Percentiles rank a stretch among this genome's conserved stretches.
phyloP scores from a whole-genome alignment of 2,329 filamentous ascomycete genomes.

The Pseudogymnoascus sp. region DNA sequence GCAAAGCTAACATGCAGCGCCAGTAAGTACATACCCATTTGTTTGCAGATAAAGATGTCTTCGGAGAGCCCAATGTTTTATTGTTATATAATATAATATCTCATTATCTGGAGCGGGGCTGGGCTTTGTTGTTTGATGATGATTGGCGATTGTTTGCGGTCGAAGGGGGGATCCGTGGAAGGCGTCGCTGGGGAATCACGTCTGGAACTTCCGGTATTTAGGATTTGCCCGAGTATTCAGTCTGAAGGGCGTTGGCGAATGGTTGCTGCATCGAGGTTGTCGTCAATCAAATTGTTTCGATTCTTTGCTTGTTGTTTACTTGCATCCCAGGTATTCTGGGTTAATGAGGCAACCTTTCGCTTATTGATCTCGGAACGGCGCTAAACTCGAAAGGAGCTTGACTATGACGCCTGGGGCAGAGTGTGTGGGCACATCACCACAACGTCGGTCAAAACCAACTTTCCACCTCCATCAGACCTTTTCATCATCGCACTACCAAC shows the following conservation, averaged over 20 bases:
- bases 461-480: slow-evolving; percentile 6
- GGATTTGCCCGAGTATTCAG: slow-evolving; percentile 2
- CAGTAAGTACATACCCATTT: slow-evolving; percentile 3
- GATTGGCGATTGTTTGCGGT: slow-evolving; percentile 11
- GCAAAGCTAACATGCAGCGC: not conserved
- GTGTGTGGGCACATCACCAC: slow-evolving; percentile 8
- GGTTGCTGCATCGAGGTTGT: slow-evolving; percentile 7
- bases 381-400: slow-evolving; percentile 8
- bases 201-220: not conserved
- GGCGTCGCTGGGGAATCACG: slow-evolving; percentile 16
- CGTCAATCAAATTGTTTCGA: slow-evolving; percentile 5
- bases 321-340: slow-evolving; percentile 4
- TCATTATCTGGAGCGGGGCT: slow-evolving; percentile 6
- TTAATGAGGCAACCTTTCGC: slow-evolving; percentile 12
- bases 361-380: slow-evolving; percentile 9
- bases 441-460: slow-evolving; percentile 5
- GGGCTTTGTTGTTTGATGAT: slow-evolving; percentile 10
- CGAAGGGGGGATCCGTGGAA: not conserved
- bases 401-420: slow-evolving; percentile 8
- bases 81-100: slow-evolving; percentile 5
- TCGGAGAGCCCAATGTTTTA: slow-evolving; percentile 3
- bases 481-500: slow-evolving; percentile 5
- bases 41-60: not conserved
- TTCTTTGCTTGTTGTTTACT: slow-evolving; percentile 12
- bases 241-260: not conserved